phyloP scores from a whole-genome alignment of 345 rosid genomes.

The Camelina neglecta region DNA sequence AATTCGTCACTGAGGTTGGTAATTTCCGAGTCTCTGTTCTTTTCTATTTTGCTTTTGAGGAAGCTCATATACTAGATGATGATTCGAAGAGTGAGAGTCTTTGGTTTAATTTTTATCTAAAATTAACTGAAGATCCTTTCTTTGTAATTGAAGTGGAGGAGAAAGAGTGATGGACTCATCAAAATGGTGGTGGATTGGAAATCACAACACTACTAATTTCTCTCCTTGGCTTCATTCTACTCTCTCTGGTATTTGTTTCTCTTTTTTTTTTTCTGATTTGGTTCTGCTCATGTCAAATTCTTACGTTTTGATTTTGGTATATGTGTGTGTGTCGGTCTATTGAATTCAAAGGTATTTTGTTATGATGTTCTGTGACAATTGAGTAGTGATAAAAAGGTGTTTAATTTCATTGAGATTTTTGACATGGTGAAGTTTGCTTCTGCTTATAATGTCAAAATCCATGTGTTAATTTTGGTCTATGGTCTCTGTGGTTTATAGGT shows the following conservation, averaged over 20 bases:
- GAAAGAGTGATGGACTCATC: conserved; percentile 41
- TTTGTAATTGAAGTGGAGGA: conserved; percentile 11
- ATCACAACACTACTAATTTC: conserved; percentile 46
- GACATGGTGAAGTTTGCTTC: not conserved
- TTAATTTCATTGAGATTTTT: conserved; percentile 4
- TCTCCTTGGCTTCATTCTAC: conserved; percentile 49
- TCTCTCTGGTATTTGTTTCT: conserved; percentile 37
- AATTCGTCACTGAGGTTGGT: conserved; percentile 27
- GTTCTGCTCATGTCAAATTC: conserved; percentile 1
- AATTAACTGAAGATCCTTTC: not conserved
- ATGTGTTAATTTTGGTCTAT: too few relatives aligned
- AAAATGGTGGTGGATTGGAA: conserved; percentile 51
- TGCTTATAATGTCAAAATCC: not conserved
- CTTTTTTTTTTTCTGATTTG: conserved; percentile 1
- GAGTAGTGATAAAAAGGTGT: not conserved
- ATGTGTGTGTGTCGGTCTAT: not conserved
- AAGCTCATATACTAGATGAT: not conserved
- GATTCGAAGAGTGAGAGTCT: conserved; percentile 13
- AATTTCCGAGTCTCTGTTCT: not conserved
- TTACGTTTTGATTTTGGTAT: not conserved
- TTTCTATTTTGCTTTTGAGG: not conserved
- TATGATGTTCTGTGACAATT: not conserved
- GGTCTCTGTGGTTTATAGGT: conserved; percentile 1
- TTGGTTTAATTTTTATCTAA: not conserved
- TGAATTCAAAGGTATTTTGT: conserved; percentile 3